These are phyloP conservation scores for Dendrobium chrysotoxum DNA, from an alignment of 106 monocot genomes.

Conservation along the genomic window DNA sequence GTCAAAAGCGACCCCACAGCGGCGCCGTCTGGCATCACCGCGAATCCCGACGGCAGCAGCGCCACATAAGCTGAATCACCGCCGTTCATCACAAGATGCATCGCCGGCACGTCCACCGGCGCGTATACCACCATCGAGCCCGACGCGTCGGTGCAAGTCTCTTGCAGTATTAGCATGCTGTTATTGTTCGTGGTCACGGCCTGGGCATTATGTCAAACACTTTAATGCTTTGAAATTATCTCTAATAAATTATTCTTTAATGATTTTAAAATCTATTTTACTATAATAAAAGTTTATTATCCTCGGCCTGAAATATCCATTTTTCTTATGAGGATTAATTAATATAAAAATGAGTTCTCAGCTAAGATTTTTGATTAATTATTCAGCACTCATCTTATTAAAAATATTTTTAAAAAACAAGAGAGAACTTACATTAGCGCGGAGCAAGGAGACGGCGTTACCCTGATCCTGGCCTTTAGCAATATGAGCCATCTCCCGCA, in stretches of 20 bases:
- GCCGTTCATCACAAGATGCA: constrained; percentile 84
- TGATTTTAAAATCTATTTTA: no score
- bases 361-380: no score
- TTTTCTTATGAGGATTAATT: no score
- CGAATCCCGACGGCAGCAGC: constrained; percentile 77
- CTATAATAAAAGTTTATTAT: no score
- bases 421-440: constrained; percentile 45
- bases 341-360: no score
- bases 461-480: constrained; percentile 81
- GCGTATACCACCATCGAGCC: constrained; percentile 80
- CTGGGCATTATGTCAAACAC: constrained; percentile 15
- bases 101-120: constrained; percentile 77
- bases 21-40: constrained; percentile 47
- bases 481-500: constrained; percentile 93
- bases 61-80: constrained; percentile 80
- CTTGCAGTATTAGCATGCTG: constrained; percentile 81
- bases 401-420: no score
- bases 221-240: no score
- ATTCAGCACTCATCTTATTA: no score
- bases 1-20: constrained; percentile 41
- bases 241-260: no score
- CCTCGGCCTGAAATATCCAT: no score
- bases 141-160: constrained; percentile 78
- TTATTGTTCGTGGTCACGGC: constrained; percentile 45
- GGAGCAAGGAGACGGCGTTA: constrained; percentile 80